These are phyloP conservation scores for Ulvella scutata DNA, from an alignment of 139 green algal genomes.

Conservation along the genomic window DNA sequence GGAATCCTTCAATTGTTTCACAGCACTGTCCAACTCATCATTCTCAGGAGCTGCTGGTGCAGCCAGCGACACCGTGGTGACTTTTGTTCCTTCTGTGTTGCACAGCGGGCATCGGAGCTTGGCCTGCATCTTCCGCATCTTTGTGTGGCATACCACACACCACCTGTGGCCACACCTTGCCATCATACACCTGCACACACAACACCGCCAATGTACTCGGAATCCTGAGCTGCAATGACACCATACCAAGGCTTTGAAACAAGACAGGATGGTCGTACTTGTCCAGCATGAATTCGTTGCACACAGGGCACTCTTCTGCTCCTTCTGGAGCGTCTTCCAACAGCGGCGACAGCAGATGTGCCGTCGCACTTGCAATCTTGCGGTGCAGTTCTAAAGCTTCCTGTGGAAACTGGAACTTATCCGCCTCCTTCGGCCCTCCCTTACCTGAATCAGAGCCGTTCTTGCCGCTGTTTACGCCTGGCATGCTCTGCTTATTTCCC, in stretches of 20 bases:
- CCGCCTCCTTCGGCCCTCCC: no score
- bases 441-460: no score
- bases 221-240: no score
- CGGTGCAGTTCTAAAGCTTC: no score
- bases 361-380: no score
- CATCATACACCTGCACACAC: no score
- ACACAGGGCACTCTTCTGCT: background rate
- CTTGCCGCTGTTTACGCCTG: no score
- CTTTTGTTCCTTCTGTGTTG: background rate
- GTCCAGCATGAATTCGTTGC: background rate
- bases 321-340: background rate
- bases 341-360: background rate
- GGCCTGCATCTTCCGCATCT: background rate
- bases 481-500: no score
- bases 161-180: background rate
- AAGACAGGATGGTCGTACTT: no score
- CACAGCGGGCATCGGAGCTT: background rate
- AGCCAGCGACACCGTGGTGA: background rate
- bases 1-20: conserved; percentile 35
- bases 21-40: conserved; percentile 9
- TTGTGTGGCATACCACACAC: background rate
- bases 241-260: no score
- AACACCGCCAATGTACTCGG: no score
- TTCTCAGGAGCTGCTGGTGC: background rate
- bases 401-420: no score